Conservation (phyloP, 305 asterid genomes). For the Fraxinus nigra region DNA sequence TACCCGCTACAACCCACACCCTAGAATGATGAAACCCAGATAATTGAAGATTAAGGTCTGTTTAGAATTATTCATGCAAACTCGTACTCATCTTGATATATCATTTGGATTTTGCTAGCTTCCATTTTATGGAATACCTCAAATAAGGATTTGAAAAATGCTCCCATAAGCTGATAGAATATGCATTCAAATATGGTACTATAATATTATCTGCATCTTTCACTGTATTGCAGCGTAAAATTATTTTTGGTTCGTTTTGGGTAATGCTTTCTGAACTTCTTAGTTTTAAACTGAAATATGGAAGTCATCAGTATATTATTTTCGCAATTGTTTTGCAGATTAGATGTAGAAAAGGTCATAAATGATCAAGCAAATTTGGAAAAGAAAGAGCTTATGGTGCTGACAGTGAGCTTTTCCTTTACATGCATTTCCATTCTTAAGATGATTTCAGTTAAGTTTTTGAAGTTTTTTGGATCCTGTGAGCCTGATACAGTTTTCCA, state of each 20-base stretch:
- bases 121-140: background rate
- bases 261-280: background rate
- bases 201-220: background rate
- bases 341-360: conserved; percentile 58
- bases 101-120: background rate
- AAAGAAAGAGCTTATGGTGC: conserved; percentile 57
- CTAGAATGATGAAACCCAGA: background rate
- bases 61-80: background rate
- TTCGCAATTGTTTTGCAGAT: conserved; percentile 38
- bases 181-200: background rate
- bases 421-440: conserved; percentile 51
- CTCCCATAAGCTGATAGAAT: background rate
- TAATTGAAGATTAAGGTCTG: background rate
- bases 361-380: conserved; percentile 60
- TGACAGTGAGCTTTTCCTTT: conserved; percentile 52
- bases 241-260: background rate
- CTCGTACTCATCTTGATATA: background rate
- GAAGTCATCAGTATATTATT: background rate
- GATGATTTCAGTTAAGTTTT: conserved; percentile 38
- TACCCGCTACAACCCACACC: background rate
- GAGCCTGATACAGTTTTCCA: conserved; percentile 24
- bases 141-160: background rate
- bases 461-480: conserved; percentile 32
- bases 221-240: background rate
- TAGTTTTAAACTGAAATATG: background rate